phyloP scores from a whole-genome alignment of 1,139 yeast species.

The Geotrichum klebahnii region DNA sequence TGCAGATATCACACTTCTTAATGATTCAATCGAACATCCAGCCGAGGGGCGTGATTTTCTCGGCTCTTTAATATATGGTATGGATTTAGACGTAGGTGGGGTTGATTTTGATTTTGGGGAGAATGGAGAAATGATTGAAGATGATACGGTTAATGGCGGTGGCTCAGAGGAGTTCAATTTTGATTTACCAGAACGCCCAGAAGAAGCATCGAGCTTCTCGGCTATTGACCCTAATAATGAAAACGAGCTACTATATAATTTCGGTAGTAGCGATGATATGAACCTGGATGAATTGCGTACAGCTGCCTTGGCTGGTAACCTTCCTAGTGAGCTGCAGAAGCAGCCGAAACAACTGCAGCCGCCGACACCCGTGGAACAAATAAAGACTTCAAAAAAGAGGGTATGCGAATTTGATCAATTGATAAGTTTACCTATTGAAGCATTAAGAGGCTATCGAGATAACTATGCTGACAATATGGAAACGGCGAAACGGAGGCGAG shows the following conservation, averaged over 20 bases:
- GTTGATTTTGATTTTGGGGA: slow-evolving; percentile 17
- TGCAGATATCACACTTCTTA: slow-evolving; percentile 12
- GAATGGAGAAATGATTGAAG: slow-evolving; percentile 19
- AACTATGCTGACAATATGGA: slow-evolving; percentile 16
- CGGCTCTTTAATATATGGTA: slow-evolving; percentile 6
- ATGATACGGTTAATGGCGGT: neutral
- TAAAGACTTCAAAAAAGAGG: too few species aligned
- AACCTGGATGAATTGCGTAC: slow-evolving; percentile 11
- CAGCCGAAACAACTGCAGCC: neutral
- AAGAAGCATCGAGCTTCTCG: too few species aligned
- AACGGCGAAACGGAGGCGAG: slow-evolving; percentile 4
- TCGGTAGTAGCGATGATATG: neutral
- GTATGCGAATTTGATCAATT: slow-evolving; percentile 14
- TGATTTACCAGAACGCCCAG: slow-evolving; percentile 5
- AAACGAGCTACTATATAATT: neutral
- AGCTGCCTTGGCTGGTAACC: slow-evolving; percentile 13
- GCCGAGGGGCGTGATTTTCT: slow-evolving; percentile 7
- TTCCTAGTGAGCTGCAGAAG: neutral
- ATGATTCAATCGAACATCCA: slow-evolving; percentile 13
- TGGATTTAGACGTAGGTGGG: slow-evolving; percentile 6
- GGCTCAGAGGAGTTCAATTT: neutral
- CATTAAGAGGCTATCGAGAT: slow-evolving; percentile 14
- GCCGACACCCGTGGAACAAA: neutral
- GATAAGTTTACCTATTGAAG: slow-evolving; percentile 13
- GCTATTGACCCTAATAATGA: slow-evolving; percentile 1